Base-by-base conservation (phyloP, 208 protist genomes). In the Acanthamoeba lenticulata region DNA sequence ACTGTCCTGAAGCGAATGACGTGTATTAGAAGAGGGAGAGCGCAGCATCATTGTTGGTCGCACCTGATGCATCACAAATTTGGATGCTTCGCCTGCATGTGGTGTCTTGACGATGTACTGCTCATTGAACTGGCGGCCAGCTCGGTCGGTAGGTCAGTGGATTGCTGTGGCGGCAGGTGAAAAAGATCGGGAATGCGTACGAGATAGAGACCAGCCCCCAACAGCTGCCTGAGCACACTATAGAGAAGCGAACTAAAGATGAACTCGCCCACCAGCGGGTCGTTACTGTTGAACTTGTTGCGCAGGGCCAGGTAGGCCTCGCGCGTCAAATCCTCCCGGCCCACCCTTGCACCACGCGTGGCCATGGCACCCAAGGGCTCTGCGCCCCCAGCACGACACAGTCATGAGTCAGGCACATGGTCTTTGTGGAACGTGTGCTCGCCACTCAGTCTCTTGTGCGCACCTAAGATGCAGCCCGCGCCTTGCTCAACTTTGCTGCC, bases 81-180 rank as follows among this genome's bases (percentile, higher is more conserved):
- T 77, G 38, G 90, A 94, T 13, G 27, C 67, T 13, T 83, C 44
- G 5, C 90, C 90, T 2, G 90, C 42, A 32, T 94, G 60, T 21
- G 60, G 47, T 9, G 90, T 94, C 69, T 94, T 94, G 29, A 94
- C 90, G 9, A 94, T 94, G 49, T 94, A 94, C 36, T 94, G 90
- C 29, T 94, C 90, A 49, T 94, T 94, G 72, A 94, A 65, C 90
- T 94, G 44, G 44, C 2, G 13, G 72, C 38, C 2, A 85, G 27
- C 11, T 79, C 29, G 5, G 7, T 3, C 6, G 6, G 29, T 45
- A 4, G 9, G 24, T 79, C 69, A 42, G 69, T 44, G 9, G 15
- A 4, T 79, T 57, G 74, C 17, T 57, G 27, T 34, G 2, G 44
- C 29, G 24, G 15, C 6, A 44, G 3, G 19, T n/a, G 15, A 27